Percentiles rank a stretch among this genome's conserved stretches.
Conservation (phyloP, 257 asterid genomes). For the Fraxinus excelsior region DNA sequence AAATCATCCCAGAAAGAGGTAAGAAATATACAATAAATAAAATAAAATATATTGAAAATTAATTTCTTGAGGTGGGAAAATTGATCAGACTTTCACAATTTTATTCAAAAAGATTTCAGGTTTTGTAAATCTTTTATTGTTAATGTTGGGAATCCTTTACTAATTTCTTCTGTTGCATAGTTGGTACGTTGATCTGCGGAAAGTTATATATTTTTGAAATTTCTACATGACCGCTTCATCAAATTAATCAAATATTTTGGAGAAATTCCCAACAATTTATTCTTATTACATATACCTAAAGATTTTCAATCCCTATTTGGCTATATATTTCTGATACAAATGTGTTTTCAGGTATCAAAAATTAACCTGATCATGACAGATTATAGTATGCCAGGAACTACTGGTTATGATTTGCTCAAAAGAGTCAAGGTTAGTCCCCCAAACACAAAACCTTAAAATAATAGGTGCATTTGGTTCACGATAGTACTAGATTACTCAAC, state of each 20-base stretch:
- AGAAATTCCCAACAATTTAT: neutral
- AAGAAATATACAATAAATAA: neutral
- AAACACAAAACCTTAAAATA: neutral
- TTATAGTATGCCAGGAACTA: conserved; percentile 74
- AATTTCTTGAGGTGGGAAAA: neutral
- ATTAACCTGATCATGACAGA: conserved; percentile 66
- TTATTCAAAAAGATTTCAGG: neutral
- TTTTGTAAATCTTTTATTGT: neutral
- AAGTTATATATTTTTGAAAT: neutral
- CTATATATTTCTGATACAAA: neutral
- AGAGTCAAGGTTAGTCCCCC: conserved; percentile 48
- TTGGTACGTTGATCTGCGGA: too few relatives aligned
- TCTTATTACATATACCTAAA: neutral
- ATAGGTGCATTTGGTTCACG: neutral
- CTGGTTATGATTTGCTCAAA: conserved; percentile 64
- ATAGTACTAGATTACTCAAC: neutral
- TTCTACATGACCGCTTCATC: too few relatives aligned
- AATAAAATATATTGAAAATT: neutral
- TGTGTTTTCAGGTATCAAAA: conserved; percentile 44
- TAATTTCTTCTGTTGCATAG: neutral
- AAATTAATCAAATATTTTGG: neutral
- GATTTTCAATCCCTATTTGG: neutral
- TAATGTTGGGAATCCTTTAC: neutral
- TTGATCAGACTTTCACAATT: too few relatives aligned
- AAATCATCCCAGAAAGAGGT: conserved; percentile 43